Evolutionary conservation across 2,329 filamentous ascomycete species (phyloP), one percentile per base, ranked within the genome.

Genomic region (Sporothrix dimorphospora): DNA sequence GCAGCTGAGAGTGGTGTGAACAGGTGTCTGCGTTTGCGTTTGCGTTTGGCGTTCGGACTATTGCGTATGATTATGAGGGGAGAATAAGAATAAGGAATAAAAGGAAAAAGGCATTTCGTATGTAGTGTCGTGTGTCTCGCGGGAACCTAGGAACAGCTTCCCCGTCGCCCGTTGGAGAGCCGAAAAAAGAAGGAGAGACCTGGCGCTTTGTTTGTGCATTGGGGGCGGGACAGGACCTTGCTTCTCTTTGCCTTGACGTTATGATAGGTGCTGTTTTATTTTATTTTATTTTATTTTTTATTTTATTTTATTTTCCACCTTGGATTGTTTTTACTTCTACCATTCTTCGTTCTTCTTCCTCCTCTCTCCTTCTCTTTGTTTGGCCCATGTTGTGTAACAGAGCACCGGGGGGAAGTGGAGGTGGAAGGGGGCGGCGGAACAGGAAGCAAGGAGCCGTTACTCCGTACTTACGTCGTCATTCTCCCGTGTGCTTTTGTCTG

Each of bases 371-470:
- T 51, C 21, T 40, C 65, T 51, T 38, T 67, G 45, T 51, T 51
- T 67, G 65, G 65, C 27, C 45, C 16, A 51, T 38, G 27, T 38
- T 53, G 65, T 67, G 65, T 27, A 67, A 67, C 65, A 67, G 19
- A 51, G 65, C 19, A 67, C 14, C 57, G 57, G 24, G 61, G 21
- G 12, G 5, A 27, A 21, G 40, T 47, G 38, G n/a, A 49, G 30
- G 16, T 47, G 45, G 42, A 47, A 21, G 24, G 27, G 45, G 27
- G 9, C 11, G 65, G 65, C 40, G 61, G 30, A 67, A 67, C 42
- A 67, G 19, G 45, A 67, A 67, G 65, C 45, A 51, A 51, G 16
- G 63, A 51, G 63, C 63, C 61, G 45, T 38, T 47, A 12, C n/a
- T n/a, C n/a, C n/a, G n/a, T n/a, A n/a, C 40, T 30, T 47, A 7